A percentile compares a stretch with the other conserved stretches of the same genome.
These are phyloP conservation scores for Psophocarpus tetragonolobus DNA, from an alignment of 306 rosid genomes.

Conservation along the genomic window DNA sequence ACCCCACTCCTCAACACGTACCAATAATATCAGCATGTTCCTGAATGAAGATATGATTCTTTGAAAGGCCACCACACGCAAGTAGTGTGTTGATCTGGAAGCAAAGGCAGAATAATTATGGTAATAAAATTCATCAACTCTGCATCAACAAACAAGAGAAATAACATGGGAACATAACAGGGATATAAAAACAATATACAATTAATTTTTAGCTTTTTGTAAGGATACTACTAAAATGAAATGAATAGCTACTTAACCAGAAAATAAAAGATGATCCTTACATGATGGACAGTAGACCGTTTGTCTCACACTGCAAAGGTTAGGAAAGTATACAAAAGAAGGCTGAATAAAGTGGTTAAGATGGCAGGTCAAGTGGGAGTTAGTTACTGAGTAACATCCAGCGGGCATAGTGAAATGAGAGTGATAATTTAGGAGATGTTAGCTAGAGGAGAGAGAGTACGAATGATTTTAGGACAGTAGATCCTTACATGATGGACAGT, in stretches of 20 bases:
- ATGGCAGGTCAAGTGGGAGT: neutral
- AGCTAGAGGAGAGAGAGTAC: neutral
- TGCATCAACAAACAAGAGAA: constrained; percentile 19
- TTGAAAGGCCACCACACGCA: constrained; percentile 95
- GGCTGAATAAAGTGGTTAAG: neutral
- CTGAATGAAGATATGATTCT: constrained; percentile 82
- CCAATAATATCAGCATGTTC: constrained; percentile 94
- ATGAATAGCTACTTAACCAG: neutral
- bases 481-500: neutral
- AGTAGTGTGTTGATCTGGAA: constrained; percentile 85
- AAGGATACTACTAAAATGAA: neutral
- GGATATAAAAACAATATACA: constrained; percentile 8
- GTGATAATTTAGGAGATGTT: neutral
- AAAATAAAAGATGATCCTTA: neutral
- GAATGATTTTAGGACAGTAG: too few relatives aligned
- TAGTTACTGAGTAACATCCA: neutral
- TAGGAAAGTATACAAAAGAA: neutral
- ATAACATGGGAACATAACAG: constrained; percentile 4
- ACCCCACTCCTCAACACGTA: constrained; percentile 37
- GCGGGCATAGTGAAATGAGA: neutral
- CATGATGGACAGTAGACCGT: neutral
- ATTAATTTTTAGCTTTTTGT: neutral
- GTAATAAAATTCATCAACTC: constrained; percentile 12
- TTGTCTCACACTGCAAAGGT: neutral
- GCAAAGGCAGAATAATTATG: constrained; percentile 27